phyloP scores from a whole-genome alignment of 352 stramenopile species.

The Phytophthora macrochlamydospora region DNA sequence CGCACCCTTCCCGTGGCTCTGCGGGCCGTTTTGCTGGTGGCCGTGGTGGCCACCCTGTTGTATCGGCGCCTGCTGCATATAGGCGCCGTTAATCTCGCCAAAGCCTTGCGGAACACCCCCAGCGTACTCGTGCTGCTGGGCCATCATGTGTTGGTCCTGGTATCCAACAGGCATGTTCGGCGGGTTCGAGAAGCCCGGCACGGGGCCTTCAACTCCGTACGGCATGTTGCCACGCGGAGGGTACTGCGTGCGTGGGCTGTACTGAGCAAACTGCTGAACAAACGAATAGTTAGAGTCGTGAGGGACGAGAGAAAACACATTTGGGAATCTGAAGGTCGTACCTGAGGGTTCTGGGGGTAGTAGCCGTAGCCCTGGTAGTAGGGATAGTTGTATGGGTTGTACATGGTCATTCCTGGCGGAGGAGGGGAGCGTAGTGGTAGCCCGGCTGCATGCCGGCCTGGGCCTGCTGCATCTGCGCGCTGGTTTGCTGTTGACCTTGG shows the following conservation, averaged over 20 bases:
- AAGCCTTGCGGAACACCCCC: conserved; percentile 80
- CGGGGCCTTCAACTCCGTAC: conserved; percentile 83
- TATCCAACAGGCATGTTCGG: conserved; percentile 78
- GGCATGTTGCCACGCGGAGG: conserved; percentile 80
- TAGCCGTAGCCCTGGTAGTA: conserved; percentile 90
- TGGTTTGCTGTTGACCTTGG: conserved; percentile 53
- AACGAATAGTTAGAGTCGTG: not conserved
- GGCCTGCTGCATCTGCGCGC: conserved; percentile 58
- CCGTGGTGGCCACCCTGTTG: conserved; percentile 55
- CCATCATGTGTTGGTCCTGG: conserved; percentile 84
- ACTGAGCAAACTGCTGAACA: conserved; percentile 74
- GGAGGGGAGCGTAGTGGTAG: conserved; percentile 88
- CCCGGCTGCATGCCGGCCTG: conserved; percentile 60
- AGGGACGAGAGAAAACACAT: conserved; percentile 1
- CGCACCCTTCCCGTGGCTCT: conserved; percentile 70
- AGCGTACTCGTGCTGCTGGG: conserved; percentile 82
- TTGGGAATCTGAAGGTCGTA: conserved; percentile 24
- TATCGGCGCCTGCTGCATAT: conserved; percentile 69
- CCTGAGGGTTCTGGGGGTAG: conserved; percentile 85
- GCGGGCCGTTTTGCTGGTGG: conserved; percentile 55
- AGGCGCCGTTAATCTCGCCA: conserved; percentile 79
- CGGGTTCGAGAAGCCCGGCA: conserved; percentile 81
- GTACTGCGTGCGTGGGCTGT: conserved; percentile 88
- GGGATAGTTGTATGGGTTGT: conserved; percentile 90
- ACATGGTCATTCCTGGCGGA: conserved; percentile 87